Evolutionary conservation across 768 basidiomycete genomes (phyloP).

Genomic region (Hydnomerulius pinastri): DNA sequence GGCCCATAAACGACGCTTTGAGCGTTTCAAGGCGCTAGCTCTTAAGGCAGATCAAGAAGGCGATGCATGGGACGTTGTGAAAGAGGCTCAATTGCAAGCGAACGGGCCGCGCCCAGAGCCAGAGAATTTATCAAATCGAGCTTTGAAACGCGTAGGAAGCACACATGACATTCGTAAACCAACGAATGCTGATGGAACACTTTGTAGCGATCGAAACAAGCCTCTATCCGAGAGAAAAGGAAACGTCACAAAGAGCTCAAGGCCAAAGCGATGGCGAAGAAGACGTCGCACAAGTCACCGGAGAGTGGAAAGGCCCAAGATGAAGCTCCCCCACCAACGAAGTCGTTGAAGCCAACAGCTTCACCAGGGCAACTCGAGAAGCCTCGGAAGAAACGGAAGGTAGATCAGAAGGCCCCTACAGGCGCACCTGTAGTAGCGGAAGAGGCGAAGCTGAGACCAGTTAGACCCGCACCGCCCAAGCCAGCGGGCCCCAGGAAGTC

Average conservation of each 20-base stretch:
- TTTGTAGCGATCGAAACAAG: constrained; percentile 49
- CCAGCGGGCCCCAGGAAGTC: not conserved
- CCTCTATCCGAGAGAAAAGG: constrained; percentile 47
- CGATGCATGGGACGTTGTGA: constrained; percentile 49
- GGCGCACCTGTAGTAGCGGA: not conserved
- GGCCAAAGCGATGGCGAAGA: constrained; percentile 43
- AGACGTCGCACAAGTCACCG: constrained; percentile 8
- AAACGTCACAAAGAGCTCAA: constrained; percentile 48
- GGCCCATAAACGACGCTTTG: constrained; percentile 66
- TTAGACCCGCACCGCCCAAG: not conserved
- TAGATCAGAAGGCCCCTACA: constrained; percentile 1
- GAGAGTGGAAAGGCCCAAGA: not conserved
- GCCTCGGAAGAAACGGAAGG: constrained; percentile 18
- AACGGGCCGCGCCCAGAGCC: constrained; percentile 4
- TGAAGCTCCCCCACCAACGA: not conserved
- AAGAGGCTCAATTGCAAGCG: constrained; percentile 9
- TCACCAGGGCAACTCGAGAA: constrained; percentile 3
- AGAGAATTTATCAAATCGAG: constrained; percentile 53
- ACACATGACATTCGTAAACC: not conserved
- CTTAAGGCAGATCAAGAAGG: constrained; percentile 39
- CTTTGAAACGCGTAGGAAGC: constrained; percentile 60
- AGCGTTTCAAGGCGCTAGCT: constrained; percentile 48
- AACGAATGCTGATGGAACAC: not conserved
- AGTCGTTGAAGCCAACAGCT: not conserved
- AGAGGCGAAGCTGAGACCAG: constrained; percentile 1